Evolutionary conservation across 441 rosid genomes (phyloP), one percentile per base, ranked within the genome.

Genomic region (Francoa sonchifolia): DNA sequence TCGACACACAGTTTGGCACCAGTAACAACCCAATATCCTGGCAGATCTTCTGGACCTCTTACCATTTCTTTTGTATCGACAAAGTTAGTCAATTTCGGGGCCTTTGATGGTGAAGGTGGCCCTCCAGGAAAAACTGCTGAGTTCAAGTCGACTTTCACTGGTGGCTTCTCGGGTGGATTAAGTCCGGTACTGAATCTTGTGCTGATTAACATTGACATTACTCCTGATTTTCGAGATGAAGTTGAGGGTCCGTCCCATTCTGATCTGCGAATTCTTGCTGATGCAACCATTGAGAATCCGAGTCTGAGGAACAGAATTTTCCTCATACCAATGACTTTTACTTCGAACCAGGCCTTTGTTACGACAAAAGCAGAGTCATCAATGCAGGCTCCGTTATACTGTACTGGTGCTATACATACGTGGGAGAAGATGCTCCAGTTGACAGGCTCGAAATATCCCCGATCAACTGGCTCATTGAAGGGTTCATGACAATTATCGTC

Each of bases 361-460:
- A 83, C 82, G 6, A 89, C 76, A 4, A 79, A 74, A 30, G 94
- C 84, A 2, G 75, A 37, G 30, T 79, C 89, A 32, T 84, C 94
- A 19, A 82, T 56, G 31, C 50, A 66, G 31, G 79, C 57, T 36
- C 74, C 95, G 4, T 59, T 55, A 39, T 72, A 61, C 46, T 82
- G 68, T 31, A 89, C 88, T 4, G 98, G 84, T 17, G 82, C 88
- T 5, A 95, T 83, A 67, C 80, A 88, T 0, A 83, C 76, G 1
- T 89, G 97, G 0, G 98, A 89, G 66, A 82, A 84, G 47, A 85
- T 82, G 64, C 79, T 78, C 94, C 94, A 85, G 58, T 74, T 89
- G 48, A 89, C 82, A 6, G 98, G 73, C 59, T 77, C 98, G 13
- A 77, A 65, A 65, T 72, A 89, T 44, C 76, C 89, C 38, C 68